Conservation (phyloP, 2,329 filamentous ascomycete genomes). For the Cucurbitaria berberidis region DNA sequence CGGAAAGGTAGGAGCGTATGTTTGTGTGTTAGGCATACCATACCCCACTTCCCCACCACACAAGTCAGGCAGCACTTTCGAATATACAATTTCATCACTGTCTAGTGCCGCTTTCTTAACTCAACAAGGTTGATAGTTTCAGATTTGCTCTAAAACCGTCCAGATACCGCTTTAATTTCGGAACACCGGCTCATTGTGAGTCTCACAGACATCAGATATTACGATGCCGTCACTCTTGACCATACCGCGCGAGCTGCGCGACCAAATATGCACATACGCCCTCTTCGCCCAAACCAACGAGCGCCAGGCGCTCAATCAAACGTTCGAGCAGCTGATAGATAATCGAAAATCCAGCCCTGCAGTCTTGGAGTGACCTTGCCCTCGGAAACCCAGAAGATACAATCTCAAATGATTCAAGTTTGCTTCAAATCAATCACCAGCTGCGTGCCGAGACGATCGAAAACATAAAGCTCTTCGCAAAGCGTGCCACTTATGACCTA, state of each 20-base stretch:
- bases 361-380: conserved; percentile 3
- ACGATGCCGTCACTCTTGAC: conserved; percentile 6
- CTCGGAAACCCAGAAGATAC: not conserved
- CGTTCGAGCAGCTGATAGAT: conserved; percentile 4
- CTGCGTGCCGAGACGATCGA: conserved; percentile 14
- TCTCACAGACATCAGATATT: not conserved
- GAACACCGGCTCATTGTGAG: not conserved
- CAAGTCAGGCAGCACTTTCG: too few relatives aligned
- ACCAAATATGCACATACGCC: conserved; percentile 19
- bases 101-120: not conserved
- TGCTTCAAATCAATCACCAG: conserved; percentile 20
- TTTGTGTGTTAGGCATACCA: not conserved
- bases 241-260: conserved; percentile 23
- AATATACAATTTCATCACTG: too few relatives aligned
- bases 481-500: conserved; percentile 8
- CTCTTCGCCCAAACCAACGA: conserved; percentile 4
- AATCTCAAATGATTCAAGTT: conserved; percentile 3
- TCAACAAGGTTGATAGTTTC: too few relatives aligned
- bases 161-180: too few relatives aligned
- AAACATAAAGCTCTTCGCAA: not conserved
- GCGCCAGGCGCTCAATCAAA: conserved; percentile 4
- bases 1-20: conserved; percentile 27
- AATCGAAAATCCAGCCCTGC: conserved; percentile 1
- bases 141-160: too few relatives aligned
- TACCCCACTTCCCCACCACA: too few relatives aligned